phyloP scores from a whole-genome alignment of 129 eudicot species.

The Chrysanthemum lavandulifolium region DNA sequence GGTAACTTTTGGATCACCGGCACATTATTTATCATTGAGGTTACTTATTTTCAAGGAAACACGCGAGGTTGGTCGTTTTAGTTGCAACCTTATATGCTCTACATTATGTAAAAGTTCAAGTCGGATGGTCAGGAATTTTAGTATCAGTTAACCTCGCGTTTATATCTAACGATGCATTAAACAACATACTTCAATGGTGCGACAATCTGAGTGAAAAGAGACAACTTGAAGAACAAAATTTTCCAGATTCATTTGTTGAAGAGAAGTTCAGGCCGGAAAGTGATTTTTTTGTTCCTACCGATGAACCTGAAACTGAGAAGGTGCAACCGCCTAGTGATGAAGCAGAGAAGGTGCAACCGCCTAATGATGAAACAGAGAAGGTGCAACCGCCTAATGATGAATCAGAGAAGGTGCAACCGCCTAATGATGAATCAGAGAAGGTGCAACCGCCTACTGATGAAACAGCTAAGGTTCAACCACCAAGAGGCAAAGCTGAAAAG shows the following conservation, averaged over 20 bases:
- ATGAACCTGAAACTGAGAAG: slow-evolving; percentile 36
- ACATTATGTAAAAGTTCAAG: slow-evolving; percentile 72
- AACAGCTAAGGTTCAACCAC: slow-evolving; percentile 14
- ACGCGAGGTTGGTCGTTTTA: slow-evolving; percentile 79
- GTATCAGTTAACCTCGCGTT: slow-evolving; percentile 78
- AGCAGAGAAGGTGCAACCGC: slow-evolving; percentile 15
- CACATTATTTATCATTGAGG: slow-evolving; percentile 85
- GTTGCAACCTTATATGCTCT: slow-evolving; percentile 76
- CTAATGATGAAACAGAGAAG: slow-evolving; percentile 16
- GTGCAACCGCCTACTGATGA: slow-evolving; percentile 8
- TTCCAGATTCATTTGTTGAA: slow-evolving; percentile 57
- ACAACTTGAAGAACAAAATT: slow-evolving; percentile 65
- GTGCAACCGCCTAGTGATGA: slow-evolving; percentile 15
- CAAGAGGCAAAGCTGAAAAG: slow-evolving; percentile 12
- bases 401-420: slow-evolving; percentile 17
- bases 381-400: slow-evolving; percentile 44
- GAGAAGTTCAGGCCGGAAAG: slow-evolving; percentile 60
- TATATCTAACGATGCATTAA: slow-evolving; percentile 72
- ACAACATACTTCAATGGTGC: slow-evolving; percentile 74
- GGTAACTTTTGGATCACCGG: slow-evolving; percentile 98
- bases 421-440: slow-evolving; percentile 44
- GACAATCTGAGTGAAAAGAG: slow-evolving; percentile 75
- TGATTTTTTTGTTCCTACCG: slow-evolving; percentile 56
- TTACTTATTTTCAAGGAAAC: slow-evolving; percentile 83
- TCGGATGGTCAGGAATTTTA: slow-evolving; percentile 85